Evolutionary conservation across 192 early-diverging fungal species (phyloP).

Genomic region (Mortierella hygrophila): DNA sequence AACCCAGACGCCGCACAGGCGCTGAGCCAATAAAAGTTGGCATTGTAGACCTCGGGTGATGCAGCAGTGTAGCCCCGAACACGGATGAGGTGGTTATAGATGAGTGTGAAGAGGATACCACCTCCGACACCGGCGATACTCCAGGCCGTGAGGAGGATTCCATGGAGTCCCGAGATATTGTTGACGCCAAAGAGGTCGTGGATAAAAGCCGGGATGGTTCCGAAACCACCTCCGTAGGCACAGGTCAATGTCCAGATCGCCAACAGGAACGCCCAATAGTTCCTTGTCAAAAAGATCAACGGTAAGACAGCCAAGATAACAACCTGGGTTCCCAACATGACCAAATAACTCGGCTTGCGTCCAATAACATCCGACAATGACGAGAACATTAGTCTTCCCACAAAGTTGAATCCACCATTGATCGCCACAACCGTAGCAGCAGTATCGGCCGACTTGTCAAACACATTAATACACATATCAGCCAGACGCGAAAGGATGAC

Average conservation of each 20-base stretch:
- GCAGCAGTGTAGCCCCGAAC: slow-evolving; percentile 54
- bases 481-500: slow-evolving; percentile 68
- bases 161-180: slow-evolving; percentile 80
- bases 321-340: slow-evolving; percentile 67
- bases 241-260: slow-evolving; percentile 69
- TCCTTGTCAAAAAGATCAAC: slow-evolving; percentile 59
- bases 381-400: slow-evolving; percentile 63
- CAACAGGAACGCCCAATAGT: slow-evolving; percentile 66
- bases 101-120: slow-evolving; percentile 72
- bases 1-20: slow-evolving; percentile 66
- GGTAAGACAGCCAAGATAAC: slow-evolving; percentile 67
- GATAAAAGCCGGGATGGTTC: slow-evolving; percentile 78
- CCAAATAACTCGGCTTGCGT: slow-evolving; percentile 73
- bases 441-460: slow-evolving; percentile 58
- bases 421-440: slow-evolving; percentile 66
- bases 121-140: slow-evolving; percentile 72
- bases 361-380: slow-evolving; percentile 67
- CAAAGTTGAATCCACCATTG: slow-evolving; percentile 69
- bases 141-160: slow-evolving; percentile 80
- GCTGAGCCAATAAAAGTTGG: slow-evolving; percentile 79
- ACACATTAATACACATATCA: slow-evolving; percentile 61
- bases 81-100: slow-evolving; percentile 64
- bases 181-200: slow-evolving; percentile 77
- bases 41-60: slow-evolving; percentile 60
- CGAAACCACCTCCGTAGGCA: slow-evolving; percentile 80